Evolutionary conservation across 2,329 filamentous ascomycete genomes (phyloP), one percentile per base, ranked within the genome.

Genomic region (Alternaria gansuensis): DNA sequence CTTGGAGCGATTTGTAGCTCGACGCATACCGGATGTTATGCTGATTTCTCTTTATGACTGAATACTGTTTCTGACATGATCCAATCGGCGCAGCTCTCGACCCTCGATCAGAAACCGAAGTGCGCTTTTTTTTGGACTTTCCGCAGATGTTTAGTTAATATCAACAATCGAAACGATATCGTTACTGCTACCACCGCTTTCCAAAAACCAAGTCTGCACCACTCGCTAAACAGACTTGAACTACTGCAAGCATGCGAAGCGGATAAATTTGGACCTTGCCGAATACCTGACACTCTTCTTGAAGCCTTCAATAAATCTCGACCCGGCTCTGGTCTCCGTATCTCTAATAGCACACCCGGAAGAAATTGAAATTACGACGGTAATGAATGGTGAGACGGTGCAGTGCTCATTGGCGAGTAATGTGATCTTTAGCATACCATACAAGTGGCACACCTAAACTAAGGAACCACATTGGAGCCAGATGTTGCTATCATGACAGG

Each of bases 211-310:
- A 31, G 72, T 79, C 5, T 75, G 76, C 33, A 75, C 77, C 21
- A 80, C 82, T 48, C 78, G 80, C 34, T 82, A 80, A 64, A 69
- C 82, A 45, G 81, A 81, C 6, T 75, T 82, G 51, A 83, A 82
- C 70, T 68, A 68, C 36, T 55, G 58, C 23, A 60, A 67, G 8
- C 62, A 68, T 51, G 62, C 64, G 0, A 64, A 62, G 39, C 64
- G 66, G 41, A 63, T 63, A 59, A 60, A 63, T 45, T 10, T 68
- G 28, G 48, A 50, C 7, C 34, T 66, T 7, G 64, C 65, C 2
- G n/a, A 61, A 17, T 49, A 65, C 24, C 62, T 62, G 1, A 64
- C 62, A 0, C 58, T 68, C 5, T 69, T 69, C 51, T 62, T 69
- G 45, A 69, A 69, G 40, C 65, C 64, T 5, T 43, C 59, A 23